Evolutionary conservation across 2,329 filamentous ascomycete genomes (phyloP).

Genomic region (Parasarocladium wereldwijsianum): DNA sequence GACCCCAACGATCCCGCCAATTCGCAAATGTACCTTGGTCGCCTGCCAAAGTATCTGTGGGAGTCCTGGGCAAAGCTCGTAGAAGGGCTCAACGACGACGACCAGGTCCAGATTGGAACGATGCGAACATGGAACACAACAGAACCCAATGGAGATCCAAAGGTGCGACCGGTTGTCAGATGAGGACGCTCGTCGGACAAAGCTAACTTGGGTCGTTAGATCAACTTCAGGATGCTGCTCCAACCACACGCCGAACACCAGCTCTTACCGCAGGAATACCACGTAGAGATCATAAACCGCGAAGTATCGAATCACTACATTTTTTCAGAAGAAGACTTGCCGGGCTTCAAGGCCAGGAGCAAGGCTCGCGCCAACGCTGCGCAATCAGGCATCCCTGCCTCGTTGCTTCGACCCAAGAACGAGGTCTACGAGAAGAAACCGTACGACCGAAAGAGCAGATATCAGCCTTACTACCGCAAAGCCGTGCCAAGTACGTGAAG

Average conservation of each 20-base stretch:
- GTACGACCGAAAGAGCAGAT: slow-evolving; percentile 27
- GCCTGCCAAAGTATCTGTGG: slow-evolving; percentile 69
- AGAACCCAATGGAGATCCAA: slow-evolving; percentile 27
- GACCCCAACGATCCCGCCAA: slow-evolving; percentile 24
- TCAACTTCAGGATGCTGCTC: slow-evolving; percentile 48
- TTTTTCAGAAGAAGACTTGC: slow-evolving; percentile 87
- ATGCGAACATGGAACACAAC: slow-evolving; percentile 44
- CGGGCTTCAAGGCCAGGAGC: slow-evolving; percentile 32
- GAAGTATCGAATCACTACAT: slow-evolving; percentile 75
- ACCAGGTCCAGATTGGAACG: slow-evolving; percentile 68
- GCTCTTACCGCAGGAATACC: slow-evolving; percentile 75
- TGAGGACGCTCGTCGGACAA: neutral
- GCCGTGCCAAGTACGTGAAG: slow-evolving; percentile 56
- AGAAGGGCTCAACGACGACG: slow-evolving; percentile 57
- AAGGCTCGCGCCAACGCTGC: slow-evolving; percentile 39
- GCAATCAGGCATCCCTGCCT: slow-evolving; percentile 42
- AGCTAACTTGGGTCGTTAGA: slow-evolving; percentile 9
- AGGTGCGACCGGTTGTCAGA: neutral
- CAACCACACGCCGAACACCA: slow-evolving; percentile 51
- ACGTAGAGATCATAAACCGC: slow-evolving; percentile 50
- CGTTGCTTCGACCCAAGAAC: slow-evolving; percentile 27
- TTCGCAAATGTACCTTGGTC: slow-evolving; percentile 52
- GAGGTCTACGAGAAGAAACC: slow-evolving; percentile 25
- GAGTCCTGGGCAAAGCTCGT: slow-evolving; percentile 50
- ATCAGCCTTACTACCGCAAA: slow-evolving; percentile 49